These are phyloP conservation scores for Lentinula edodes DNA, from an alignment of 768 basidiomycete species.

Conservation along the genomic window DNA sequence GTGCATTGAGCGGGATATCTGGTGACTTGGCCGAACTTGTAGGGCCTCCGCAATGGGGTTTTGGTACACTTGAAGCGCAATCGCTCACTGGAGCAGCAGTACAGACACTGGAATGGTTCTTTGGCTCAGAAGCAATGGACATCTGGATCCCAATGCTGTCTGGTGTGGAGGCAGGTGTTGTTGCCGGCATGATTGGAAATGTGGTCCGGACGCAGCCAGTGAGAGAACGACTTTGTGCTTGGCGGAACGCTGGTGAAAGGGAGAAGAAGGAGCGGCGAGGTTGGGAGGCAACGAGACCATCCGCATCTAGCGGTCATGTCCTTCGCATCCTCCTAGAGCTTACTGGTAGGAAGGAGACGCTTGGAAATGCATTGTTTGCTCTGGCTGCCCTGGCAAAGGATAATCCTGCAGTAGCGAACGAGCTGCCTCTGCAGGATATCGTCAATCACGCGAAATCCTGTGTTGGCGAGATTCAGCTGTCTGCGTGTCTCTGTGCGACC, in stretches of 20 bases:
- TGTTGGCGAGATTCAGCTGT: slow-evolving; percentile 55
- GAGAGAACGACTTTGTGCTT: background rate
- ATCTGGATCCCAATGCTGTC: slow-evolving; percentile 58
- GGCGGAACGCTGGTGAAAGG: background rate
- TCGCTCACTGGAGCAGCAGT: slow-evolving; percentile 15
- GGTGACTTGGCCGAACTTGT: slow-evolving; percentile 60
- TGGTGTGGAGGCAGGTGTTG: background rate
- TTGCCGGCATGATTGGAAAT: background rate
- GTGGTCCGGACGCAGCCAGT: slow-evolving; percentile 1
- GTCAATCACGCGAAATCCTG: slow-evolving; percentile 55
- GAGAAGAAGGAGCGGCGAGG: slow-evolving; percentile 4
- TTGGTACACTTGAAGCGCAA: slow-evolving; percentile 33
- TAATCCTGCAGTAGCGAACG: slow-evolving; percentile 44
- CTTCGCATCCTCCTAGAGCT: slow-evolving; percentile 44
- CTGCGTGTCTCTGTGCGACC: slow-evolving; percentile 68
- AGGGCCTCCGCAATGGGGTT: slow-evolving; percentile 66
- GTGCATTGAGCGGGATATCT: slow-evolving; percentile 57
- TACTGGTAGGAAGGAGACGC: slow-evolving; percentile 32
- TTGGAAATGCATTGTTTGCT: slow-evolving; percentile 61
- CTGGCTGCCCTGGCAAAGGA: slow-evolving; percentile 66
- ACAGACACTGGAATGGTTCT: slow-evolving; percentile 5
- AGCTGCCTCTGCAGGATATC: slow-evolving; percentile 35
- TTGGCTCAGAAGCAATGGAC: slow-evolving; percentile 56
- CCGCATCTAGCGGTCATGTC: slow-evolving; percentile 48
- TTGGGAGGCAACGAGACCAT: slow-evolving; percentile 1